phyloP scores from a whole-genome alignment of 106 monocot species.

The Platanthera zijinensis region DNA sequence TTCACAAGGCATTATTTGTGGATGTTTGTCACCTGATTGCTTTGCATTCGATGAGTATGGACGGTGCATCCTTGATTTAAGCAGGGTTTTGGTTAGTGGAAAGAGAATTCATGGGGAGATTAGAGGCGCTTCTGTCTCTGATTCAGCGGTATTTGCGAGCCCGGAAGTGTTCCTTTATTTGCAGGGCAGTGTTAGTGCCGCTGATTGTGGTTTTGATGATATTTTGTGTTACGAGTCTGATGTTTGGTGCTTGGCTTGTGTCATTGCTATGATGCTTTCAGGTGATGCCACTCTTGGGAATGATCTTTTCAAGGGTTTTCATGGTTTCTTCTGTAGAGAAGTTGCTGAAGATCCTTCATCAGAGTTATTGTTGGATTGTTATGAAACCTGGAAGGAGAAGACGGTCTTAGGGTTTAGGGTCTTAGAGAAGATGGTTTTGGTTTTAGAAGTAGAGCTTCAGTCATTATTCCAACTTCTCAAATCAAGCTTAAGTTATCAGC shows the following conservation, averaged over 20 bases:
- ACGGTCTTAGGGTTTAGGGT: conserved; percentile 26
- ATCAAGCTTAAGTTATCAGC: conserved; percentile 47
- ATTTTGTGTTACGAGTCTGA: conserved; percentile 42
- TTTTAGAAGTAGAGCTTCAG: conserved; percentile 30
- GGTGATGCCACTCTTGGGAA: conserved; percentile 20
- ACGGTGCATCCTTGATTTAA: conserved; percentile 70
- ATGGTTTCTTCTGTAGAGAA: not conserved
- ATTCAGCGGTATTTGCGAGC: conserved; percentile 17
- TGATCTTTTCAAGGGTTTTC: conserved; percentile 18
- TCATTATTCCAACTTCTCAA: conserved; percentile 31
- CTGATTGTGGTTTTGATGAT: conserved; percentile 13
- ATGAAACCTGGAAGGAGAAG: conserved; percentile 53
- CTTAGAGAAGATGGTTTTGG: conserved; percentile 26
- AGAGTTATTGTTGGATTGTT: conserved; percentile 11
- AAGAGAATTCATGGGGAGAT: conserved; percentile 21
- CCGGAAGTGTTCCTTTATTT: conserved; percentile 45
- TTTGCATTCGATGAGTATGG: conserved; percentile 58
- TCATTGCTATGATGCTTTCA: conserved; percentile 37
- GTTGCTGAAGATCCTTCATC: not conserved
- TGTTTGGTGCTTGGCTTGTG: conserved; percentile 81
- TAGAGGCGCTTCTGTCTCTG: conserved; percentile 1
- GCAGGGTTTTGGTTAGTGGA: conserved; percentile 28
- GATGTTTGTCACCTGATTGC: conserved; percentile 43
- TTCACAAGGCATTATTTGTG: conserved; percentile 45
- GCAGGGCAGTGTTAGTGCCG: conserved; percentile 2